Evolutionary conservation across 1,284 basidiomycete species (phyloP).

Genomic region (Cystobasidium pallidum): DNA sequence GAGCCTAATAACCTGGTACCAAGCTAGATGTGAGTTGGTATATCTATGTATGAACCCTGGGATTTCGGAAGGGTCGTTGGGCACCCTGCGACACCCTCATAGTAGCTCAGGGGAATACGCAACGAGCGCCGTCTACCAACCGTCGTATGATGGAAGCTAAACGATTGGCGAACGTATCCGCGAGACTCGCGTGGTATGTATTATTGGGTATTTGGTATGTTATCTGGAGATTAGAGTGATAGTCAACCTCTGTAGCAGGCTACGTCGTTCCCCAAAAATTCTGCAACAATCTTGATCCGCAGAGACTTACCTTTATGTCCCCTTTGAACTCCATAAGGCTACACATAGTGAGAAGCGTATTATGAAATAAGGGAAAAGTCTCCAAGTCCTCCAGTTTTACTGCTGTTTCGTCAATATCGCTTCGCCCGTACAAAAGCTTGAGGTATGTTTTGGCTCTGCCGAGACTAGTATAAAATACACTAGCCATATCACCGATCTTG

Average conservation of each 20-base stretch:
- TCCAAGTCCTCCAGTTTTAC: conserved; percentile 3
- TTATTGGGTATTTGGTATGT: conserved; percentile 12
- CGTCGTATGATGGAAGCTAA: neutral
- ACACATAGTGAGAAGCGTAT: conserved; percentile 12
- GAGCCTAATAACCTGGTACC: no score
- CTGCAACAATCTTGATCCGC: no score
- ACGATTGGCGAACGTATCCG: neutral
- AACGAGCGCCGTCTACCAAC: conserved; percentile 1
- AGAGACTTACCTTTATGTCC: conserved; percentile 12
- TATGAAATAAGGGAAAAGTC: conserved; percentile 19
- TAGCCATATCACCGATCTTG: conserved; percentile 6
- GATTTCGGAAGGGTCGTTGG: no score
- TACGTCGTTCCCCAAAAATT: no score
- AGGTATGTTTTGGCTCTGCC: conserved; percentile 11
- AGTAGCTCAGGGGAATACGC: neutral
- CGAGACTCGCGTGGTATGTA: neutral
- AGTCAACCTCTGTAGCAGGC: neutral
- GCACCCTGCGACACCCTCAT: neutral
- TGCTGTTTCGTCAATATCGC: no score
- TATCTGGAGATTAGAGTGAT: neutral
- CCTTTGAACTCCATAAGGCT: conserved; percentile 21
- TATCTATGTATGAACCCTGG: no score
- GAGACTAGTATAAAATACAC: conserved; percentile 18
- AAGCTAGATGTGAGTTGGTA: no score
- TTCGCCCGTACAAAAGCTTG: neutral